Base-by-base conservation (phyloP, 2,329 filamentous ascomycete genomes). In the Sarocladium kiliense region DNA sequence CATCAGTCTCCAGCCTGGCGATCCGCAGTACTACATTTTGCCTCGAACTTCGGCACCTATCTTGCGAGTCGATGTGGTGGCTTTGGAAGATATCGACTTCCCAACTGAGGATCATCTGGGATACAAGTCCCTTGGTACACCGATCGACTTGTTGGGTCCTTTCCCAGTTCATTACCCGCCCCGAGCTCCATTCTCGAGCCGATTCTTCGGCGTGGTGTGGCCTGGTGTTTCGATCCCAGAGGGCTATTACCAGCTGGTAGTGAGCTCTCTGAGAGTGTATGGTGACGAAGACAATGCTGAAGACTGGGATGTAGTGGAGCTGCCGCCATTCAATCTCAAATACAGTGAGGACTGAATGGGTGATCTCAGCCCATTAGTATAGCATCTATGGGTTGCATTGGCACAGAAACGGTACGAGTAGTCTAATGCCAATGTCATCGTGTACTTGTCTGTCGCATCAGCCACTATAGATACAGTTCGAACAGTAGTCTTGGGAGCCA, bases 231-330 rank as follows among this genome's bases (percentile, higher is more conserved):
- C 44, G 21, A 18, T 30, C n/a, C 44, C 44, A 3, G 44, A 47
- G 25, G 44, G 44, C 23, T 27, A 30, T 16, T 47, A 47, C n/a
- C 10, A 27, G 25, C 25, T 47, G 4, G 44, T 30, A 3, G 44
- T 23, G 23, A 47, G 44, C n/a, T 14, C 23, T 47, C 18, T 47
- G 44, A 47, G 44, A 18, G 25, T 27, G 21, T 47, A 47, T 18
- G 44, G 44, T 3, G 44, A 47, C n/a, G 44, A 27, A 18, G 44
- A 30, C 7, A 47, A 47, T 47, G 44, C 14, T 30, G 16, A 47
- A n/a, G 44, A 27, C 18, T 47, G 44, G 44, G 44, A 47, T 47
- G 44, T 47, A 3, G 44, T 47, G 25, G 44, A 47, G 44, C 16
- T 47, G 25, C n/a, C 19, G 7, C 25, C 44, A 12, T 30, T 47